Conservation (phyloP, 1,284 basidiomycete species). For the Filobasidium uniguttulatum region DNA sequence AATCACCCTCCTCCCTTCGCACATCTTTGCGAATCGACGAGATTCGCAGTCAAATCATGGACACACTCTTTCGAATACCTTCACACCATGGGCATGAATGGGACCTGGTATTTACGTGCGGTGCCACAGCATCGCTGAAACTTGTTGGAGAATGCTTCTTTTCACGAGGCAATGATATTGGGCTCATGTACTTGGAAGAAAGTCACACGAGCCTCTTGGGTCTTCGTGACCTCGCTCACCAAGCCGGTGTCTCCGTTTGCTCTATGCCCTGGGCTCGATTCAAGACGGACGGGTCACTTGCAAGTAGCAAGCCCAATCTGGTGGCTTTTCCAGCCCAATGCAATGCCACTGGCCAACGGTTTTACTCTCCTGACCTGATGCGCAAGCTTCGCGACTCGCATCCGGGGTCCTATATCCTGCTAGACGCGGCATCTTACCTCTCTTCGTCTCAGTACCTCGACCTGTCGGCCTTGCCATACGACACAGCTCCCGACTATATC, state of each 20-base stretch:
- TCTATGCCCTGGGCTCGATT: too few relatives aligned
- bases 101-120: constrained; percentile 59
- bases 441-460: constrained; percentile 50
- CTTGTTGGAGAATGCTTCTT: constrained; percentile 66
- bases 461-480: constrained; percentile 59
- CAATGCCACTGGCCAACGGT: constrained; percentile 45
- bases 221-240: constrained; percentile 53
- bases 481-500: constrained; percentile 64
- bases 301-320: too few relatives aligned
- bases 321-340: constrained; percentile 48
- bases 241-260: too few relatives aligned
- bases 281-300: too few relatives aligned
- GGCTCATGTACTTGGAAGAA: constrained; percentile 53
- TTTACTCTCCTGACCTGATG: neutral
- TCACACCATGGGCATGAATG: constrained; percentile 6
- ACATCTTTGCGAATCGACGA: constrained; percentile 20
- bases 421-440: constrained; percentile 29
- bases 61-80: constrained; percentile 26
- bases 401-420: constrained; percentile 27
- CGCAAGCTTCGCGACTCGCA: constrained; percentile 43
- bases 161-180: constrained; percentile 26
- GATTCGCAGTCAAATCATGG: constrained; percentile 20
- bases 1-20: constrained; percentile 20
- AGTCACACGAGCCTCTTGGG: constrained; percentile 75
- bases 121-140: constrained; percentile 63